Conservation (phyloP, 805 yeast species). For the Metahyphopichia silvanorum region DNA sequence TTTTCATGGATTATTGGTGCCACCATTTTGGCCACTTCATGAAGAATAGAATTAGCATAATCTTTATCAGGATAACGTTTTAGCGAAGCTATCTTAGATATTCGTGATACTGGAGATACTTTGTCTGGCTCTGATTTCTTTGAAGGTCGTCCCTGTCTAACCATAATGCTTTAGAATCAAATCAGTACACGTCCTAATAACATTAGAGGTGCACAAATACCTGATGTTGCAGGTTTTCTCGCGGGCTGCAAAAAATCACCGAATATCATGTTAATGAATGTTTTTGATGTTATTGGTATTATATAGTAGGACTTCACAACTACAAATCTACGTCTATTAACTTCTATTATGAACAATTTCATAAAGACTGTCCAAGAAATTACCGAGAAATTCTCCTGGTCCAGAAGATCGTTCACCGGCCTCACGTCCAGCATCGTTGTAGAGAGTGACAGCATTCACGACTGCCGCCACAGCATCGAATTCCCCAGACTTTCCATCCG, state of each 20-base stretch:
- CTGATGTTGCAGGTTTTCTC: too few relatives aligned
- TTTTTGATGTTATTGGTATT: too few relatives aligned
- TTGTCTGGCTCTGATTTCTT: constrained; percentile 7
- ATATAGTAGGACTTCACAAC: too few relatives aligned
- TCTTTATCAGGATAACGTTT: constrained; percentile 35
- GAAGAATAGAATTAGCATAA: constrained; percentile 49
- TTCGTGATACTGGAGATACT: constrained; percentile 35
- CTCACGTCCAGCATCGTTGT: constrained; percentile 57
- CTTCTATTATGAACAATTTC: constrained; percentile 8
- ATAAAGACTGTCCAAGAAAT: constrained; percentile 43
- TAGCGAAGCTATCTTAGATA: constrained; percentile 35
- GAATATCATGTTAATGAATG: too few relatives aligned
- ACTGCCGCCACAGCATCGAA: constrained; percentile 43
- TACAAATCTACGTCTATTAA: too few relatives aligned
- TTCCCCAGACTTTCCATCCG: constrained; percentile 14
- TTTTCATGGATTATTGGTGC: constrained; percentile 76
- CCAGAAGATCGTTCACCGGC: constrained; percentile 46
- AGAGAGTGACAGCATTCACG: constrained; percentile 51
- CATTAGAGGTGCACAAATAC: too few relatives aligned
- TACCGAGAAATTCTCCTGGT: constrained; percentile 52
- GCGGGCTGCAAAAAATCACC: too few relatives aligned
- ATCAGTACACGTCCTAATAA: too few relatives aligned
- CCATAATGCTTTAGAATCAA: too few relatives aligned
- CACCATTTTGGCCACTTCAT: constrained; percentile 64
- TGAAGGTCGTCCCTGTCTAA: too few relatives aligned